Base-by-base conservation (phyloP, 1,284 basidiomycete species). In the Takashimella koratensis region DNA sequence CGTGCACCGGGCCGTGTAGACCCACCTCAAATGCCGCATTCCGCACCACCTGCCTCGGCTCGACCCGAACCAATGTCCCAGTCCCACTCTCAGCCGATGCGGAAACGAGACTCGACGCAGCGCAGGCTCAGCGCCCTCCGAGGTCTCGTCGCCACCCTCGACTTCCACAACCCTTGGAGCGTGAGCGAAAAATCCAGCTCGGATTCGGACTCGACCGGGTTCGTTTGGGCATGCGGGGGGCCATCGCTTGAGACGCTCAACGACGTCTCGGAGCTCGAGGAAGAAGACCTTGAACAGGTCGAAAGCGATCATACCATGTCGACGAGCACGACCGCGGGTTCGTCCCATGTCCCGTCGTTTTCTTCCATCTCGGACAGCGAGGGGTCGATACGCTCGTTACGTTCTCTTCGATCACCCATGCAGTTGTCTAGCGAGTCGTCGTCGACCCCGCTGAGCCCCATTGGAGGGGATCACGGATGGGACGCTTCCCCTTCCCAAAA, bases 141-240 rank as follows among this genome's bases (percentile, higher is more conserved):
- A 11, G 68, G 66, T 41, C 58, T 73, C n/a, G 71, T 74, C 13
- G 62, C 62, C 21, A 67, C 64, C 44, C 59, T 74, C 45, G 70
- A 74, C 51, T 71, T 74, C 59, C 62, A 63, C 40, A 66, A 73
- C 43, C 69, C 62, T 8, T 74, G 71, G 71, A 63, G 62, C 16
- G 41, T 61, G 13, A 57, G 57, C 8, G 59, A 57, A 16, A 45
- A 50, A 47, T 36, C 58, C 26, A 48, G 52, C 36, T 12, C 50
- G 21, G 43, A 51, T 36, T 43, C 45, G 13, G 57, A 59, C n/a
- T 42, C 24, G 21, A 49, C 47, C 16, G 44, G 36, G 16, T 53
- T 52, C 39, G 49, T 59, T 39, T 64, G 59, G 63, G 58, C 57
- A 5, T 54, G 52, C 44, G 50, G 53, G 23, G 45, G 22, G 10